Conservation (phyloP, 2,329 filamentous ascomycete species). For the Pseudogymnoascus sp. region DNA sequence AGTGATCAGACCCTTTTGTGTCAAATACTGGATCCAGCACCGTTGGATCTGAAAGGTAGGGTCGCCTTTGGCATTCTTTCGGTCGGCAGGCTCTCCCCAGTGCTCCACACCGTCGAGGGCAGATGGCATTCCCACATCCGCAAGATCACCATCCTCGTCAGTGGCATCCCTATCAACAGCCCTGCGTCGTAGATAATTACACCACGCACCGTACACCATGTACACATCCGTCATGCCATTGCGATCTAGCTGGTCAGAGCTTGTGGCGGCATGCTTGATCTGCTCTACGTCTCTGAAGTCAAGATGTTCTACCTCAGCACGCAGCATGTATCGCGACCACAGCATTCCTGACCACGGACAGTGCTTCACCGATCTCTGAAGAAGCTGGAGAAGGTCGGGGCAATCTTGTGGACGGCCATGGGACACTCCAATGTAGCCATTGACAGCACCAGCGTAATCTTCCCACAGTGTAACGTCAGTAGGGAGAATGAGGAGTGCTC, state of each 20-base stretch:
- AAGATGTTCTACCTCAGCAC: constrained; percentile 68
- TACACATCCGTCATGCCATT: constrained; percentile 81
- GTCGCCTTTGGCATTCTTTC: constrained; percentile 72
- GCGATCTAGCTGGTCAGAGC: constrained; percentile 72
- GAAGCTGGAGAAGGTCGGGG: constrained; percentile 54
- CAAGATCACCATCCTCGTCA: constrained; percentile 79
- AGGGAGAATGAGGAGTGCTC: constrained; percentile 66
- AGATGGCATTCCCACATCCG: constrained; percentile 78
- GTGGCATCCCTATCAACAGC: constrained; percentile 66
- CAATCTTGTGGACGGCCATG: constrained; percentile 26
- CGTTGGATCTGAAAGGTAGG: constrained; percentile 81
- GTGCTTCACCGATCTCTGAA: constrained; percentile 77
- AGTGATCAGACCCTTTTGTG: constrained; percentile 68
- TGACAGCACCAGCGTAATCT: constrained; percentile 46
- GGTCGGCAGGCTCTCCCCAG: constrained; percentile 50
- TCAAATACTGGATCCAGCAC: constrained; percentile 85
- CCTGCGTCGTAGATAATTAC: constrained; percentile 79
- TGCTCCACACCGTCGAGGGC: constrained; percentile 77
- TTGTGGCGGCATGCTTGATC: constrained; percentile 88
- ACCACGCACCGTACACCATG: constrained; percentile 91
- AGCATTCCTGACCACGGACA: constrained; percentile 88
- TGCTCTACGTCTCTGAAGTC: constrained; percentile 74
- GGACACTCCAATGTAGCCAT: constrained; percentile 18
- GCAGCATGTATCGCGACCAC: constrained; percentile 84
- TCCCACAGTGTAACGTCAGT: constrained; percentile 71